Evolutionary conservation across 2,329 filamentous ascomycete species (phyloP), one percentile per base, ranked within the genome.

Genomic region (Colletotrichum musicola): DNA sequence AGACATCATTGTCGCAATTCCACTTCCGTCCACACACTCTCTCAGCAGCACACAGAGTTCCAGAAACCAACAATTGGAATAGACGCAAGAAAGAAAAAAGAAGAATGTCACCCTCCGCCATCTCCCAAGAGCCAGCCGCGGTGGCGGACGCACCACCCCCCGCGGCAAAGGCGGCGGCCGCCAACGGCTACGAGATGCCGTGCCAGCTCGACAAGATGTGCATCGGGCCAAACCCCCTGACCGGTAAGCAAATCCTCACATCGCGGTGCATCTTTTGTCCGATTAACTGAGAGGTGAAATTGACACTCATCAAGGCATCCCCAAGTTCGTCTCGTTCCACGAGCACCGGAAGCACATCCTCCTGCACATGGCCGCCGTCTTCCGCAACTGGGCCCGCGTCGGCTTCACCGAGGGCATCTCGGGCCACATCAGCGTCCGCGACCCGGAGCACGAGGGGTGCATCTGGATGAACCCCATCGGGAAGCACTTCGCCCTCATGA

Each of bases 391-490:
- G 74, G 76, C 76, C 2, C 75, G 76, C 22, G 63, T 73, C 40
- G 74, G 75, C 51, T 78, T 72, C 69, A 75, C 73, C 13, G 76
- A 78, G 44, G 76, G 76, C 3, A 74, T 75, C 57, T 77, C 79
- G n/a, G 79, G 79, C 4, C 90, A 93, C 78, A 93, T 93, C 71
- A 86, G 82, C 14, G 87, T 92, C 1, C 84, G 90, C 13, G 90
- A 93, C 75, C 90, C 90, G 0, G 89, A 92, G 75, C 81, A 87
- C 72, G 80, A 81, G 0, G 81, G 87, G 68, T 82, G 83, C 14
- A 90, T 92, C 79, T 93, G 92, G 91, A 93, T 91, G 75, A 85
- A 93, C 89, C 80, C 90, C 81, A 63, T 93, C 3, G 89, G 88
- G 6, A 84, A 83, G 38, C 38, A 40, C 38, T 40, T 40, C 10